Evolutionary conservation across 2,329 filamentous ascomycete species (phyloP).

Genomic region (Ceratocystiopsis sp.): DNA sequence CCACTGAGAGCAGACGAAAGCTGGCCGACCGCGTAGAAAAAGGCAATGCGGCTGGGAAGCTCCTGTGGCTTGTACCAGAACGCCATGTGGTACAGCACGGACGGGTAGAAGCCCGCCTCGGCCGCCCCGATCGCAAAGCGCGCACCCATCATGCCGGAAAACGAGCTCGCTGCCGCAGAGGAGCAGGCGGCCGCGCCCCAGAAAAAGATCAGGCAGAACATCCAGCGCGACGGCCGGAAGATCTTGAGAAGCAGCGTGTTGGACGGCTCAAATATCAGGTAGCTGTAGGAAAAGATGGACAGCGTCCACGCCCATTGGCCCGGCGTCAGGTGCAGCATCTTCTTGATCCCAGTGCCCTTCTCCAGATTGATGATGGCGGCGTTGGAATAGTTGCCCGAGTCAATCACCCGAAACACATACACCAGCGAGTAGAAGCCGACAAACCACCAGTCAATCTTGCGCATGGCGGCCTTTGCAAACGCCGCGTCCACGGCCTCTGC

Average conservation of each 20-base stretch:
- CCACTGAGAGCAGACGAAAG: slow-evolving; percentile 18
- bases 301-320: slow-evolving; percentile 21
- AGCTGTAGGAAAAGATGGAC: slow-evolving; percentile 24
- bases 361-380: slow-evolving; percentile 24
- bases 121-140: slow-evolving; percentile 21
- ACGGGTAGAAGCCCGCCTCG: slow-evolving; percentile 20
- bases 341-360: slow-evolving; percentile 21
- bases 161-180: slow-evolving; percentile 18
- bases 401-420: slow-evolving; percentile 22
- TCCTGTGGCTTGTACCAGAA: slow-evolving; percentile 21
- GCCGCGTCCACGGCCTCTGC: slow-evolving; percentile 3
- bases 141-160: slow-evolving; percentile 20
- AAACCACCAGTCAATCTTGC: slow-evolving; percentile 19
- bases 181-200: slow-evolving; percentile 21
- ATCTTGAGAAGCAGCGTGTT: slow-evolving; percentile 21
- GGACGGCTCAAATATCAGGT: slow-evolving; percentile 21
- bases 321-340: slow-evolving; percentile 16
- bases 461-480: slow-evolving; percentile 16
- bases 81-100: slow-evolving; percentile 21
- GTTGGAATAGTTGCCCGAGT: slow-evolving; percentile 22
- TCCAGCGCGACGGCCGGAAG: slow-evolving; percentile 18
- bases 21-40: slow-evolving; percentile 20
- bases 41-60: slow-evolving; percentile 19
- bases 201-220: slow-evolving; percentile 18
- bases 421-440: slow-evolving; percentile 19